These are phyloP conservation scores for Candida loeiensis DNA, from an alignment of 805 yeast genomes.

Conservation along the genomic window DNA sequence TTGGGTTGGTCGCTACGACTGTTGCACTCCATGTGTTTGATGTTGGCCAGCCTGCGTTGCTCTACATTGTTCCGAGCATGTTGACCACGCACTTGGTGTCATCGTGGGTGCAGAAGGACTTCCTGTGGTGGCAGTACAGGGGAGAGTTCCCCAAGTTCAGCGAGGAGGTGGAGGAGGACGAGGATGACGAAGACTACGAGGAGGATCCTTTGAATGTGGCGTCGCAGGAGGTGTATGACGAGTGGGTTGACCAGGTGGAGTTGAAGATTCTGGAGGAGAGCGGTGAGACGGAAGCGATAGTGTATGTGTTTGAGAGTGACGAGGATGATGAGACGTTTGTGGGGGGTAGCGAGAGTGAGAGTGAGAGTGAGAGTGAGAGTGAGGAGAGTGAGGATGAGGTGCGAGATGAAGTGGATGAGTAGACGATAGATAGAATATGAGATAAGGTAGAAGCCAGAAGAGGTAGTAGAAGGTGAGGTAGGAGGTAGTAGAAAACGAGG, in stretches of 20 bases:
- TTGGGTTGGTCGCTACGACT: slow-evolving; percentile 46
- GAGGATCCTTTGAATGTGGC: slow-evolving; percentile 10
- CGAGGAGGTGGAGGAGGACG: slow-evolving; percentile 14
- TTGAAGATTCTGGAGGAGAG: slow-evolving; percentile 12
- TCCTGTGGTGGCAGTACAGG: slow-evolving; percentile 7
- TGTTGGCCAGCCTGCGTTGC: slow-evolving; percentile 63
- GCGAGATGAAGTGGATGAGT: slow-evolving; percentile 7
- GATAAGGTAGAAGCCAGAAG: too few species aligned
- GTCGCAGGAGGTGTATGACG: slow-evolving; percentile 18
- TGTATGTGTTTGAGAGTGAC: slow-evolving; percentile 15
- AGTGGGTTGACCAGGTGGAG: slow-evolving; percentile 20
- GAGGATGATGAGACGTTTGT: slow-evolving; percentile 12
- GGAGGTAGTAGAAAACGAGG: too few species aligned
- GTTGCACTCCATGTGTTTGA: slow-evolving; percentile 34
- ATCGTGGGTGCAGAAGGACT: slow-evolving; percentile 42
- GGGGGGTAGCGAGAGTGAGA: slow-evolving; percentile 3
- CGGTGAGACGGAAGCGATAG: slow-evolving; percentile 13
- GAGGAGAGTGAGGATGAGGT: slow-evolving; percentile 9
- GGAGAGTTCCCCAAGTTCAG: slow-evolving; percentile 20
- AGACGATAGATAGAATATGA: slow-evolving; percentile 13
- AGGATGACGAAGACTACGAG: slow-evolving; percentile 15
- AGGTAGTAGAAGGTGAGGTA: too few species aligned
- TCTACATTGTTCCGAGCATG: slow-evolving; percentile 56
- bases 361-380: slow-evolving; percentile 5
- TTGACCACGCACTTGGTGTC: slow-evolving; percentile 27